These are phyloP conservation scores for Yamadazyma trypodendri DNA, from an alignment of 1,139 yeast species.

Conservation along the genomic window DNA sequence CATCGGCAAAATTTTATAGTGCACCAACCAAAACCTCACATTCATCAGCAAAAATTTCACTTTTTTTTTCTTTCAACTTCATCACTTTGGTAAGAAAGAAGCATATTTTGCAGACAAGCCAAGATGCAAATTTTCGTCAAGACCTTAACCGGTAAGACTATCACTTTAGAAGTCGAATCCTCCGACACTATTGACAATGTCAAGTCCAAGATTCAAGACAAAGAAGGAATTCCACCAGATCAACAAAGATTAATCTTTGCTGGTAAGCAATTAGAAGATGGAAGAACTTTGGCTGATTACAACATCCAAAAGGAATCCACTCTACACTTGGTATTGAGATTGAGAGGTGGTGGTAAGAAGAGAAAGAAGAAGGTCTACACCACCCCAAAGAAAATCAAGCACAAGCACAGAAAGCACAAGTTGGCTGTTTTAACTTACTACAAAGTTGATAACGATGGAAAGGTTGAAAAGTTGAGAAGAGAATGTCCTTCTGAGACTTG, in stretches of 20 bases:
- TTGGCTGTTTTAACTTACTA: constrained; percentile 99
- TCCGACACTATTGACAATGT: constrained; percentile 99
- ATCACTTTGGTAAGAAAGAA: constrained; percentile 49
- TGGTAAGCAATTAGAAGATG: constrained; percentile 99
- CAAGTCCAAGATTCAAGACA: constrained; percentile 99
- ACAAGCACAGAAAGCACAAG: constrained; percentile 99
- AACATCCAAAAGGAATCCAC: constrained; percentile 99
- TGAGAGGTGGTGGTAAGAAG: constrained; percentile 99
- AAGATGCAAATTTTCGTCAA: constrained; percentile 98
- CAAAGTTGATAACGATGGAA: constrained; percentile 98
- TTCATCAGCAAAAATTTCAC: constrained; percentile 3
- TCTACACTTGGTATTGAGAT: constrained; percentile 94
- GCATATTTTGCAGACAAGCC: constrained; percentile 52
- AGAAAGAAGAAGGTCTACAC: constrained; percentile 99
- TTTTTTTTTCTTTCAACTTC: constrained; percentile 7
- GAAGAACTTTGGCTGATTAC: constrained; percentile 98
- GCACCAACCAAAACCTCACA: neutral
- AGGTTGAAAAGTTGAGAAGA: constrained; percentile 98
- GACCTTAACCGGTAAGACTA: constrained; percentile 98
- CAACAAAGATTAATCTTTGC: constrained; percentile 99
- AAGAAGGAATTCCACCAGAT: constrained; percentile 99
- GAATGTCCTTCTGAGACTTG: constrained; percentile 93
- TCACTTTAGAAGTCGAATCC: constrained; percentile 98
- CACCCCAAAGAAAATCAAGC: constrained; percentile 99
- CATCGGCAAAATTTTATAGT: no score